Evolutionary conservation across 148 eudicot species (phyloP).

Genomic region (Camellia japonica): DNA sequence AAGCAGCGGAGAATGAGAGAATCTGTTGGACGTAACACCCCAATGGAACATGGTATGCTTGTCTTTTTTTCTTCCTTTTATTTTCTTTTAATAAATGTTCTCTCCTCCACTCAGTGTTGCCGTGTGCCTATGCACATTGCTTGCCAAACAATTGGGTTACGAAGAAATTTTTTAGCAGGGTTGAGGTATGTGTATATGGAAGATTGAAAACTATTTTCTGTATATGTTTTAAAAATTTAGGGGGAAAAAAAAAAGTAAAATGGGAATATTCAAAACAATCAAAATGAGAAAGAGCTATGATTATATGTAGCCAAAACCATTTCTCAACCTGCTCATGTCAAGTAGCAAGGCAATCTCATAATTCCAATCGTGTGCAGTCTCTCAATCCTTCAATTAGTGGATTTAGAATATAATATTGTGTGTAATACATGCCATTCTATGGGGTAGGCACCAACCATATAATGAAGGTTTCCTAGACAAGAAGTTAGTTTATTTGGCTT

Average conservation of each 20-base stretch:
- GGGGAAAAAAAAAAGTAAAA: no score
- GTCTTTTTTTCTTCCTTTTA: neutral
- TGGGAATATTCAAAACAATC: neutral
- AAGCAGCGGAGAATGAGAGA: constrained; percentile 43
- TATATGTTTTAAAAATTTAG: no score
- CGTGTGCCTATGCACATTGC: neutral
- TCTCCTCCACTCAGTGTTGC: neutral
- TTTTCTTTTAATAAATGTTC: neutral
- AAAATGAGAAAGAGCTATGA: neutral
- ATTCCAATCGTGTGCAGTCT: no score
- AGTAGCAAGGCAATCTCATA: no score
- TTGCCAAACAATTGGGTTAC: neutral
- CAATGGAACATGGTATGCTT: constrained; percentile 35
- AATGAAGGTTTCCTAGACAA: no score
- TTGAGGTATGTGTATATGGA: neutral
- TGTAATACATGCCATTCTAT: no score
- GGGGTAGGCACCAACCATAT: no score
- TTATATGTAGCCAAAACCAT: no score
- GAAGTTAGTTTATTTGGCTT: no score
- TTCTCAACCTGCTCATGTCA: no score
- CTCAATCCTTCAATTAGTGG: no score
- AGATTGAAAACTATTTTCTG: neutral
- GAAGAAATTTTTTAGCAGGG: neutral
- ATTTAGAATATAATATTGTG: no score
- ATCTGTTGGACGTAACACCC: constrained; percentile 30